phyloP scores from a whole-genome alignment of 371 early-diverging fungal genomes.

The Mortierella sp. region DNA sequence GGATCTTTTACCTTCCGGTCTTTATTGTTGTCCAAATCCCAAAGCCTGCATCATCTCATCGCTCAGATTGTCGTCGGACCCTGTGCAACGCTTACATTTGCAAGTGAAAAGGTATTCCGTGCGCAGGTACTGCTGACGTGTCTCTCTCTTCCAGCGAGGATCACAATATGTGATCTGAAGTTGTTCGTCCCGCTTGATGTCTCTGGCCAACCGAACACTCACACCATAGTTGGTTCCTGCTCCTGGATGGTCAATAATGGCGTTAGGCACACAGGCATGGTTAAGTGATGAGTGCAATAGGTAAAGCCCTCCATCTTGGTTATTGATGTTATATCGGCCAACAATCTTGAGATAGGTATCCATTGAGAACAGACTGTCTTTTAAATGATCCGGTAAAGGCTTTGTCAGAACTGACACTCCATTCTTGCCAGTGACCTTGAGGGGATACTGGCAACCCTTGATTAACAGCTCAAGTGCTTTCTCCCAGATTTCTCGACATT shows the following conservation, averaged over 20 bases:
- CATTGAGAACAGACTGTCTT: conserved; percentile 61
- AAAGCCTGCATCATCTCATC: conserved; percentile 59
- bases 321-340: conserved; percentile 76
- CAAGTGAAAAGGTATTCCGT: conserved; percentile 70
- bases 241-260: conserved; percentile 64
- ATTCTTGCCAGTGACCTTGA: conserved; percentile 48
- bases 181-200: conserved; percentile 68
- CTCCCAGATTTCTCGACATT: conserved; percentile 61
- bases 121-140: conserved; percentile 64
- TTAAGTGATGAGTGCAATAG: conserved; percentile 71
- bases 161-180: conserved; percentile 71
- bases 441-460: conserved; percentile 62
- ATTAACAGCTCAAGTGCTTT: conserved; percentile 59
- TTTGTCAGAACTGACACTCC: conserved; percentile 60
- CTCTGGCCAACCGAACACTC: conserved; percentile 64
- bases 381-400: conserved; percentile 60
- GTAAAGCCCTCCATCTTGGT: conserved; percentile 76
- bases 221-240: conserved; percentile 64
- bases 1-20: too few species aligned
- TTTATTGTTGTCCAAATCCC: conserved; percentile 24
- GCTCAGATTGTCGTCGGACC: conserved; percentile 59
- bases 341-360: conserved; percentile 69
- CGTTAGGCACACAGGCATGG: conserved; percentile 67
- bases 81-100: conserved; percentile 67
- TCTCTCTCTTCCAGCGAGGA: conserved; percentile 73